Evolutionary conservation across 148 eudicot species (phyloP), one percentile per base, ranked within the genome.

Genomic region (Drosera capensis): DNA sequence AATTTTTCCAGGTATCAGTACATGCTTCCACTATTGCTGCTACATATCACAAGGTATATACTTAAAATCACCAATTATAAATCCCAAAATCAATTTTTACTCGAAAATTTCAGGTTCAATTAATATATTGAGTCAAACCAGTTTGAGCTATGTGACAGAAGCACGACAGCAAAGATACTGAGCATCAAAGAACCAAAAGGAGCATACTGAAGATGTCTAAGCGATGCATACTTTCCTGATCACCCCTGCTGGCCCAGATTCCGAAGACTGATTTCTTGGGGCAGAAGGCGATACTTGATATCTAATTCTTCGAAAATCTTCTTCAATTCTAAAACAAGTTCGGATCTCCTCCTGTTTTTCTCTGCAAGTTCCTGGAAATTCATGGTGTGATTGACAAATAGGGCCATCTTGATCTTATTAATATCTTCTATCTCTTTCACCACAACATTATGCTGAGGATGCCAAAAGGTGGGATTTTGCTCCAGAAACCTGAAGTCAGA

Each of bases 401-500:
- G 48, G 6, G 48, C 70, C 69, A 66, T 42, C 22, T 71, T 76
- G 34, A 68, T 56, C 54, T 67, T 76, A 56, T 41, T 60, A 23
- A 49, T 24, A 48, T 64, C 51, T 35, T 61, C 73, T 7, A 67
- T 58, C 43, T 71, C 81, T 49, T 61, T 67, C 31, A 61, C 66
- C 46, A 58, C 71, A 57, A 72, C 63, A 17, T 34, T 40, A 59
- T 71, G 81, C 21, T 64, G 65, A 9, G 55, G 56, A 23, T 48
- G 44, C 80, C 71, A 71, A n/a, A 3, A 42, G 19, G 59, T 58
- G 15, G 67, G 50, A 39, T 63, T 73, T 22, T 48, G 48, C 54
- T 73, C 77, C 17, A 73, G 20, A 56, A 70, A 73, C 63, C 85
- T 78, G 60, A 41, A 18, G n/a, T n/a, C n/a, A n/a, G n/a, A n/a